phyloP scores from a whole-genome alignment of 2,329 filamentous ascomycete species.

The Chrysoporthe cubensis region DNA sequence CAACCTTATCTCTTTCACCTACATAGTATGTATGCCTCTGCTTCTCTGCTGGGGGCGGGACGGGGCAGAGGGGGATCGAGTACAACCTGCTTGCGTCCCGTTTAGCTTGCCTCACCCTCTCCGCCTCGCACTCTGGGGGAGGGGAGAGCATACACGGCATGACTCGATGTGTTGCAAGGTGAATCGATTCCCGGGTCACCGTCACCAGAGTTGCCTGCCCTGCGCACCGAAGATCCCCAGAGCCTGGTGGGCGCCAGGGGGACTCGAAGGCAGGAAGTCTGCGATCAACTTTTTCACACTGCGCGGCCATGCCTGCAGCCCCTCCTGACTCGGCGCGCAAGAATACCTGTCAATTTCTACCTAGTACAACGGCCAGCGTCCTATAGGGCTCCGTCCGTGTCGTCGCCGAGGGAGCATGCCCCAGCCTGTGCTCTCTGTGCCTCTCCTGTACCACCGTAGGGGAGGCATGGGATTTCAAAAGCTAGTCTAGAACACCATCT shows the following conservation, averaged over 20 bases:
- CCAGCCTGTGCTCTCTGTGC: background rate
- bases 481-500: slow-evolving; percentile 1
- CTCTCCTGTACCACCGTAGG: background rate
- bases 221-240: too few species aligned
- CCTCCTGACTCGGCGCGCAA: slow-evolving; percentile 3
- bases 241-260: too few species aligned
- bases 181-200: background rate
- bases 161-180: background rate
- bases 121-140: background rate
- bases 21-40: background rate
- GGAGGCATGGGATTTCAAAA: background rate
- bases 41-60: too few species aligned
- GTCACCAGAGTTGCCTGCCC: background rate
- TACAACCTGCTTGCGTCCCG: background rate
- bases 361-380: background rate
- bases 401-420: background rate
- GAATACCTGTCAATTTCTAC: background rate
- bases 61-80: too few species aligned
- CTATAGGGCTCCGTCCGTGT: background rate
- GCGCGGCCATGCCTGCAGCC: background rate
- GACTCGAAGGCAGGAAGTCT: background rate
- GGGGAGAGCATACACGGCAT: background rate
- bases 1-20: slow-evolving; percentile 3
- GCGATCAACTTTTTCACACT: background rate
- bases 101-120: background rate